These are phyloP conservation scores for Fusarium sambucinum DNA, from an alignment of 2,329 filamentous ascomycete species.

Conservation along the genomic window DNA sequence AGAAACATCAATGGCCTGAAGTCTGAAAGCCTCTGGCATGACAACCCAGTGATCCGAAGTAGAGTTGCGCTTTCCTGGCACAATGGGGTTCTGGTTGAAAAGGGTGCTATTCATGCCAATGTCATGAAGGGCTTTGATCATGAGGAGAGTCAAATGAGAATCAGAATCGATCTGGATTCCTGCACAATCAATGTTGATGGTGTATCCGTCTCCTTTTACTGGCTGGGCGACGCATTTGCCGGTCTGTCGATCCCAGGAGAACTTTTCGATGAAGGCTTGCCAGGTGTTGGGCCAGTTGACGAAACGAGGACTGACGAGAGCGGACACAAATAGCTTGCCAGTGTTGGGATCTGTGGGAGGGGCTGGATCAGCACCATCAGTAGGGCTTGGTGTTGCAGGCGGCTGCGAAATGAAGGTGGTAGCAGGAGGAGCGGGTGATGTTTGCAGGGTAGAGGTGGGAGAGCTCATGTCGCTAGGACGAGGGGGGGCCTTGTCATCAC, in stretches of 20 bases:
- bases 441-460: conserved; percentile 52
- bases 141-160: conserved; percentile 55
- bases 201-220: conserved; percentile 53
- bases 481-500: conserved; percentile 51
- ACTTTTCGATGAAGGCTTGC: conserved; percentile 56
- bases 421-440: conserved; percentile 50
- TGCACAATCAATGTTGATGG: conserved; percentile 54
- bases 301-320: conserved; percentile 54
- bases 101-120: conserved; percentile 55
- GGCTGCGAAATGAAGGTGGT: conserved; percentile 51
- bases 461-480: conserved; percentile 54
- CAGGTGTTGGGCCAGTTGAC: conserved; percentile 57
- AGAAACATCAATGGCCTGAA: conserved; percentile 52
- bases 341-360: conserved; percentile 49
- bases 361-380: conserved; percentile 45
- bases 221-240: conserved; percentile 52
- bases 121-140: conserved; percentile 56
- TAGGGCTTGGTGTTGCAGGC: conserved; percentile 45
- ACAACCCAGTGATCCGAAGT: conserved; percentile 54
- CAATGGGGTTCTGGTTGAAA: conserved; percentile 56
- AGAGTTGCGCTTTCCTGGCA: conserved; percentile 50
- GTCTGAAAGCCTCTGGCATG: conserved; percentile 55
- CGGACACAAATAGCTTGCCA: conserved; percentile 51
- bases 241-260: conserved; percentile 55
- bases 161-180: conserved; percentile 55